These are phyloP conservation scores for Solanum rostratum DNA, from an alignment of 257 asterid genomes.

Conservation along the genomic window DNA sequence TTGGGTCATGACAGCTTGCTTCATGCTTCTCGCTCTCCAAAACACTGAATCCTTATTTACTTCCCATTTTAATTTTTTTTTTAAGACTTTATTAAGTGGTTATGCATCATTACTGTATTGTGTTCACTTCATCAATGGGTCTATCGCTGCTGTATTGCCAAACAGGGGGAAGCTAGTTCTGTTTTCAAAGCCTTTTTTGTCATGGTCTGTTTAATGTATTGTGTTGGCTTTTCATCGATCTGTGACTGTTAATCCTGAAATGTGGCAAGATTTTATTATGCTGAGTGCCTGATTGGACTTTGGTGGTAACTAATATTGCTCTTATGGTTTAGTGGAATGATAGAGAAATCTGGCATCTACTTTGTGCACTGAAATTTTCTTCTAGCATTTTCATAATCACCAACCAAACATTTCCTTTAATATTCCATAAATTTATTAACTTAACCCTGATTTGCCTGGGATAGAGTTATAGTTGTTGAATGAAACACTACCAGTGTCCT, in stretches of 20 bases:
- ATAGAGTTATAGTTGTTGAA: not conserved
- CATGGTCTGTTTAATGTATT: not conserved
- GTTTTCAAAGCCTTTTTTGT: not conserved
- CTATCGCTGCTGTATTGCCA: not conserved
- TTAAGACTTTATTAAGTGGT: not conserved
- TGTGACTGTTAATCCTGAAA: not conserved
- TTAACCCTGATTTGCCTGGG: not conserved
- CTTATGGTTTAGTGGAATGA: not conserved
- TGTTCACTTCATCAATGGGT: not conserved
- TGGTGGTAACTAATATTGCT: no score
- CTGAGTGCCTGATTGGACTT: not conserved
- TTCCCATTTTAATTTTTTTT: not conserved
- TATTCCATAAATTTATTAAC: not conserved
- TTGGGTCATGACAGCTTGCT: no score
- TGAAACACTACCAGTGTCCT: not conserved
- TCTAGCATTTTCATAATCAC: not conserved
- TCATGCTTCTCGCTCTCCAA: not conserved
- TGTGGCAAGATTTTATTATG: not conserved
- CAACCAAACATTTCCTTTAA: not conserved
- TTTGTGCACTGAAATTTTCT: not conserved
- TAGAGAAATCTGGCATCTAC: not conserved
- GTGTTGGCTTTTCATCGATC: not conserved
- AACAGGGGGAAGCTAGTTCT: not conserved
- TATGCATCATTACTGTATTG: not conserved
- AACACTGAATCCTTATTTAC: not conserved